Conservation (phyloP, 2,329 filamentous ascomycete genomes). For the Botrytis aclada region DNA sequence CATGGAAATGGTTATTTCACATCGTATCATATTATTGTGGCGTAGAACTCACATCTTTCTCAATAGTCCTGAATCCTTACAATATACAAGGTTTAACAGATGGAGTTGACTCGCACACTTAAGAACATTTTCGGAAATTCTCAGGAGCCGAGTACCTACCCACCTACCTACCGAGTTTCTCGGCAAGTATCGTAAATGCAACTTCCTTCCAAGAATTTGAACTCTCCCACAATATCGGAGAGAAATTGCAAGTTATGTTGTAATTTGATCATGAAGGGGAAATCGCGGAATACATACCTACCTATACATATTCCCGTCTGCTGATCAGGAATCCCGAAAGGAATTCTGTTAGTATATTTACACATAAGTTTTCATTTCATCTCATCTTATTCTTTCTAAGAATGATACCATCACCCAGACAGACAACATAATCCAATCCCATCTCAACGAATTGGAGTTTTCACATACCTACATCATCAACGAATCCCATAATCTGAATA, state of each 20-base stretch:
- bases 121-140: background rate
- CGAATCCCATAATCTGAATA: background rate
- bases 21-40: too few species aligned
- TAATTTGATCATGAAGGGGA: too few species aligned
- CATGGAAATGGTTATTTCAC: too few species aligned
- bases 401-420: background rate
- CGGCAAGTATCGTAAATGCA: background rate
- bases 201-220: background rate
- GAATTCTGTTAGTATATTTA: too few species aligned
- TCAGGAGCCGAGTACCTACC: background rate
- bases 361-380: too few species aligned
- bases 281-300: too few species aligned
- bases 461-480: too few species aligned
- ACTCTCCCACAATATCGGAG: background rate
- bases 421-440: background rate
- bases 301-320: too few species aligned
- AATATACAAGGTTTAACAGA: background rate
- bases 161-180: background rate
- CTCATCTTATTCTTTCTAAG: too few species aligned
- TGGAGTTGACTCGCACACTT: too few species aligned
- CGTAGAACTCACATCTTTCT: too few species aligned
- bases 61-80: background rate
- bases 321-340: background rate
- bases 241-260: too few species aligned
- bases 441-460: background rate